phyloP scores from a whole-genome alignment of 2,329 filamentous ascomycete genomes.

The Fusarium heterosporum region DNA sequence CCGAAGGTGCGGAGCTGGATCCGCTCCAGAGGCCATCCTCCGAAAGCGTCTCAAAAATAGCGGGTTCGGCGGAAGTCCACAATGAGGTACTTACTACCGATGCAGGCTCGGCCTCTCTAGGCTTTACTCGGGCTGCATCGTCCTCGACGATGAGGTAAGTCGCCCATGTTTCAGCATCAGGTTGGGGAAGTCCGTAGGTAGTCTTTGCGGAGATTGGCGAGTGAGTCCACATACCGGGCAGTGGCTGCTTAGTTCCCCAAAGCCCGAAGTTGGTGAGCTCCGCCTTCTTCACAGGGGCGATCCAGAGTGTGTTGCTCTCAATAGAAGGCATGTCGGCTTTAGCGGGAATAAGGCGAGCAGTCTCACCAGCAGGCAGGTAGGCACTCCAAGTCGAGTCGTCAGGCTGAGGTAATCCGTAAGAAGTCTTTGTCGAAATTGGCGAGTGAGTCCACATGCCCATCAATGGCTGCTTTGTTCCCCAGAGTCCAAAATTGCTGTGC shows the following conservation, averaged over 20 bases:
- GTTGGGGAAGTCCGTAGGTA: conserved; percentile 48
- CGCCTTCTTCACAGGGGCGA: conserved; percentile 34
- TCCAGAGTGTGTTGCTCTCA: conserved; percentile 55
- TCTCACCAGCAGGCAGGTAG: conserved; percentile 48
- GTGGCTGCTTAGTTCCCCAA: conserved; percentile 39
- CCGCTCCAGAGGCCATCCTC: conserved; percentile 42
- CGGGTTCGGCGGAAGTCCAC: conserved; percentile 39
- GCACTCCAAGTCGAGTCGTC: conserved; percentile 52
- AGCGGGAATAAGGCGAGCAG: conserved; percentile 48
- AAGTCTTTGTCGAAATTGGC: conserved; percentile 25
- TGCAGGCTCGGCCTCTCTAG: conserved; percentile 40
- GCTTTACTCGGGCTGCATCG: conserved; percentile 42
- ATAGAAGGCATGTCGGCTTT: conserved; percentile 48
- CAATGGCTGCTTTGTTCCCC: conserved; percentile 36
- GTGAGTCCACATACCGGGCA: conserved; percentile 43
- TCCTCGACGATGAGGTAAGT: conserved; percentile 41
- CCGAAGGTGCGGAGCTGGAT: conserved; percentile 29
- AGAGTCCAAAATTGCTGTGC: conserved; percentile 39
- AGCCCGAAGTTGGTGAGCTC: conserved; percentile 38
- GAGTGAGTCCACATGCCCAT: conserved; percentile 44
- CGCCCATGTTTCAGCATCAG: conserved; percentile 47
- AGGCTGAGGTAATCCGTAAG: conserved; percentile 49
- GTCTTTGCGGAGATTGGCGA: conserved; percentile 27
- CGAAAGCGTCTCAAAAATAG: conserved; percentile 25
- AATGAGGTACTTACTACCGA: conserved; percentile 39